phyloP scores from a whole-genome alignment of 2,329 filamentous ascomycete species.

The Leptographium procerum region DNA sequence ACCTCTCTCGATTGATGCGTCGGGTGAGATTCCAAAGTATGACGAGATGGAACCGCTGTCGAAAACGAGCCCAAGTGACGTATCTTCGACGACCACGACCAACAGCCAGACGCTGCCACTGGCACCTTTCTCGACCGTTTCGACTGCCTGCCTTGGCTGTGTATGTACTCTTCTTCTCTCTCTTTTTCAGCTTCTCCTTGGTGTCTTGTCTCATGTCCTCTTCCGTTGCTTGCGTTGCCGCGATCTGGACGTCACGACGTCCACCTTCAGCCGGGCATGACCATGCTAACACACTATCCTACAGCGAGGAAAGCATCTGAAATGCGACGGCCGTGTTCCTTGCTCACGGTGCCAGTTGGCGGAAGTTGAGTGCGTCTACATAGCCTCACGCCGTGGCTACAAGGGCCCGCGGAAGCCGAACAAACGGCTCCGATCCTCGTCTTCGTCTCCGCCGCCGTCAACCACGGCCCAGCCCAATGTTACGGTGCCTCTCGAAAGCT shows the following conservation, averaged over 20 bases:
- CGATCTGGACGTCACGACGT: background rate
- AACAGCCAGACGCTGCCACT: background rate
- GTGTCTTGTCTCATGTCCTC: no score
- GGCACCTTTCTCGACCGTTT: slow-evolving; percentile 11
- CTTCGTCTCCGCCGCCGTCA: slow-evolving; percentile 24
- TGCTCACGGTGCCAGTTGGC: slow-evolving; percentile 55
- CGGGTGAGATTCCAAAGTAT: background rate
- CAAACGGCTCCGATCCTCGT: slow-evolving; percentile 40
- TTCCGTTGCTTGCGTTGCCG: background rate
- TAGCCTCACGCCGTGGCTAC: slow-evolving; percentile 64
- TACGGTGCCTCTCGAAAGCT: slow-evolving; percentile 22
- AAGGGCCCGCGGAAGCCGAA: slow-evolving; percentile 50
- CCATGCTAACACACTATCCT: background rate
- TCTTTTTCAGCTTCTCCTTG: background rate
- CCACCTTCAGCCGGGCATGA: background rate
- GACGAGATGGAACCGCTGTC: background rate
- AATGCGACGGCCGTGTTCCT: slow-evolving; percentile 60
- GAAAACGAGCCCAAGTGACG: slow-evolving; percentile 4
- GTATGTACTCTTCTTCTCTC: slow-evolving; percentile 15
- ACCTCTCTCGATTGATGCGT: background rate
- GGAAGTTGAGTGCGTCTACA: slow-evolving; percentile 55
- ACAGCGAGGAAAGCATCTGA: slow-evolving; percentile 56
- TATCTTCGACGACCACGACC: background rate
- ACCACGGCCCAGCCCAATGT: background rate
- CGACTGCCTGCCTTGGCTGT: slow-evolving; percentile 44